Conservation (phyloP, 768 basidiomycete genomes). For the Auricularia cornea region DNA sequence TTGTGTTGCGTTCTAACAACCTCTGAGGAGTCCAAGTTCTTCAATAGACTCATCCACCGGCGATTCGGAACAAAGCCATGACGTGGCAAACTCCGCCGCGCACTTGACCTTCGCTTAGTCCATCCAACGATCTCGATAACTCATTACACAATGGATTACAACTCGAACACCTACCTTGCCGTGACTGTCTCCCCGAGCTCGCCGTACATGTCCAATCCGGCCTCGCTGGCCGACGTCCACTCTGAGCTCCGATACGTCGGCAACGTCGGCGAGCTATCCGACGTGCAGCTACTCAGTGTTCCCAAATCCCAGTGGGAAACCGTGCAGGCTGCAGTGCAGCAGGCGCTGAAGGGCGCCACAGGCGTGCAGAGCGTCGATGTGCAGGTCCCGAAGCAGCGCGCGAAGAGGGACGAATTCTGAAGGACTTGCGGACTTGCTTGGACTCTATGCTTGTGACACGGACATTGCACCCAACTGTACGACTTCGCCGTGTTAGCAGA, state of each 20-base stretch:
- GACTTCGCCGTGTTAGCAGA: too few relatives aligned
- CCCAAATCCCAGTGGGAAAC: conserved; percentile 32
- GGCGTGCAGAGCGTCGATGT: conserved; percentile 32
- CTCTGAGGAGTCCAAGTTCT: too few relatives aligned
- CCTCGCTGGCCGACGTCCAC: conserved; percentile 24
- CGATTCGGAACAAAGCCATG: too few relatives aligned
- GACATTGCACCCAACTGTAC: too few relatives aligned
- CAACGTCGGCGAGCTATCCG: conserved; percentile 32
- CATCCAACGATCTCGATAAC: too few relatives aligned
- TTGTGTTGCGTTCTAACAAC: too few relatives aligned
- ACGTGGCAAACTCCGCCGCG: too few relatives aligned
- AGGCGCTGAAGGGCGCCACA: conserved; percentile 18
- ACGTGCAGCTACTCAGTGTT: conserved; percentile 39
- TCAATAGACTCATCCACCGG: too few relatives aligned
- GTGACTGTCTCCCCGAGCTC: conserved; percentile 33
- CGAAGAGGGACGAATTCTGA: not conserved
- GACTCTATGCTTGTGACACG: too few relatives aligned
- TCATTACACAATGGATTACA: conserved; percentile 23
- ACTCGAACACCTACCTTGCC: conserved; percentile 35
- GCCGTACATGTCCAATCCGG: conserved; percentile 23
- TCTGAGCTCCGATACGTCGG: conserved; percentile 31
- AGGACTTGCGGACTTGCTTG: too few relatives aligned
- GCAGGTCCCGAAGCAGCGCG: conserved; percentile 19
- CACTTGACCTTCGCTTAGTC: too few relatives aligned
- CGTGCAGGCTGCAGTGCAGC: conserved; percentile 24